Evolutionary conservation across 129 eudicot genomes (phyloP), one percentile per base, ranked within the genome.

Genomic region (Helianthus tuberosus): DNA sequence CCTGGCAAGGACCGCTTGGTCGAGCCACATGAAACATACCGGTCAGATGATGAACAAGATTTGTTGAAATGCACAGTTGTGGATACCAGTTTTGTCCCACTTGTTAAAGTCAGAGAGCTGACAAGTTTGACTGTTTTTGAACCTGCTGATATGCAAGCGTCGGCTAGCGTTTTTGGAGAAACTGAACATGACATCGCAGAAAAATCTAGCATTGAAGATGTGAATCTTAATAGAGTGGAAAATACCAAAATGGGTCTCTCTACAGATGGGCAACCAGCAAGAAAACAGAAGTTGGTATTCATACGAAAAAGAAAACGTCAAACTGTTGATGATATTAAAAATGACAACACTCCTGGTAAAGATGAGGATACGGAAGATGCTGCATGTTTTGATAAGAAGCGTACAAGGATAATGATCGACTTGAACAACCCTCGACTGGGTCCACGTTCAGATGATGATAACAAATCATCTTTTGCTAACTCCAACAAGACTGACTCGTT

Each of bases 401-500:
- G 11, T 71, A 8, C 61, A 71, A 49, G 65, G 72, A 69, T 57
- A 36, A 52, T 68, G 66, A 66, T 83, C 44, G 86, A 84, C 65
- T 76, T 87, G 62, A 87, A 81, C 76, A 73, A 35, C 43, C 91
- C 86, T 57, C 81, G 68, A 27, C 68, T 60, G 44, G 59, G 62
- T 8, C 81, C 63, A 29, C 63, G 41, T 10, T 77, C 47, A 11
- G 75, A 75, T 17, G 59, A 39, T 35, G 80, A 66, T 38, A 53
- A 43, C 55, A n/a, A 71, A 16, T 61, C 64, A 53, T 35, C 54
- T n/a, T 27, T 64, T 51, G 39, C 61, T n/a, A 39, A 53, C 36
- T 64, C 51, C 7, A 53, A 77, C 57, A 52, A 64, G 49, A 11
- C 39, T 15, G 64, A 36, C 29, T 16, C 38, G 52, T 38, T 63